These are phyloP conservation scores for Ophiocordyceps polyrhachis-furcata DNA, from an alignment of 2,329 filamentous ascomycete species.

Conservation along the genomic window DNA sequence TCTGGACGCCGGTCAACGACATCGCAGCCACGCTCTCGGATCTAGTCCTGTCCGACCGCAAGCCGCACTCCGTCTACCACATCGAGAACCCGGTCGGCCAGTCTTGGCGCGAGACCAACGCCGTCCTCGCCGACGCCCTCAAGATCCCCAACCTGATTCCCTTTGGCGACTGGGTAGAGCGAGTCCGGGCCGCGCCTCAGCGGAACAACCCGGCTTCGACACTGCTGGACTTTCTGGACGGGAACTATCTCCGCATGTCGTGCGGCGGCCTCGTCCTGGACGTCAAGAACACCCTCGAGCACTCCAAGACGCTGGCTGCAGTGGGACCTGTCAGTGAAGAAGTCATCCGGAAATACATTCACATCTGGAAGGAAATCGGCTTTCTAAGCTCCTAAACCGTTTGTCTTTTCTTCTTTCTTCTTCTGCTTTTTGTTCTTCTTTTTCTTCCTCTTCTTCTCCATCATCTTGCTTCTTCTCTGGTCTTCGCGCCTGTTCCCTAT, in stretches of 20 bases:
- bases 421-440: not conserved
- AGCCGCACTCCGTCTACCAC: conserved; percentile 6
- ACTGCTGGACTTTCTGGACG: conserved; percentile 3
- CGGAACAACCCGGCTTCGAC: conserved; percentile 2
- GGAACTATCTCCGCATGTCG: conserved; percentile 4
- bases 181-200: conserved; percentile 1
- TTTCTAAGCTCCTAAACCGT: not conserved
- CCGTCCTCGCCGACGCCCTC: conserved; percentile 2
- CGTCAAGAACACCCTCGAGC: conserved; percentile 2
- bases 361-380: conserved; percentile 1
- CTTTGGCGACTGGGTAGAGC: conserved; percentile 3
- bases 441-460: not conserved
- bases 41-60: not conserved
- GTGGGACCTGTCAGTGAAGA: conserved; percentile 2
- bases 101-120: conserved; percentile 5
- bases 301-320: conserved; percentile 2
- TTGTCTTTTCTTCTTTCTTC: not conserved
- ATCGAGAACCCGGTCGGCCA: conserved; percentile 8
- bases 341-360: conserved; percentile 1
- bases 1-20: conserved; percentile 26
- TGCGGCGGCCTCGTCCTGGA: conserved; percentile 5
- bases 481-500: not conserved
- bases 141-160: conserved; percentile 2
- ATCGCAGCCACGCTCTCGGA: conserved; percentile 4
- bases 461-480: too few species aligned